Base-by-base conservation (phyloP, 495 filamentous ascomycete species). In the Annulohypoxylon stygium region DNA sequence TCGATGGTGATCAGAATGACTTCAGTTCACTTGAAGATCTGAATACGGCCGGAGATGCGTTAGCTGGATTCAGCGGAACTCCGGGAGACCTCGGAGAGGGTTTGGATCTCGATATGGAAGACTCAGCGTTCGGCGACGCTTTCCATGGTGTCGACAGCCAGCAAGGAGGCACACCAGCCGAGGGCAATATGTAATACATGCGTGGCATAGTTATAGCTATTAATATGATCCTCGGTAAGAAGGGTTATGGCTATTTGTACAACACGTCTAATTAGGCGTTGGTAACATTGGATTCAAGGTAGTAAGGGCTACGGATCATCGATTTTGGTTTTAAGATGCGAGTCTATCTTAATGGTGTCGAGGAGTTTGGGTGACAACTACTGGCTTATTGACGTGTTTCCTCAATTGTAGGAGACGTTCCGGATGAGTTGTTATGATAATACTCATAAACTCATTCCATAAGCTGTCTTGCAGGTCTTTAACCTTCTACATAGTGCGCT, bases 111-210 rank as follows among this genome's bases (percentile, higher is more conserved):
- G 78, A 83, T 51, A 82, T 88, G 83, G 86, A 88, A 66, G 86
- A 88, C 74, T 84, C 82, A 14, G 86, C 85, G 9, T 88, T 88
- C 73, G 87, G 86, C 1, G 85, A 88, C 45, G 87, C 87, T 12
- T 87, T 88, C 61, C 86, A 88, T 61, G 85, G 84, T 20, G 82
- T 87, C 2, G 80, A 80, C 18, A 61, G 74, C 25, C 77, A 79
- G 23, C 70, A 68, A 18, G 70, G 70, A 34, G 72, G 70, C 41
- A 79, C 75, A 16, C 77, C 77, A 10, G 73, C 71, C 8, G 75
- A 79, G 14, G 67, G 65, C 37, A 76, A 65, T 58, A 71, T 75
- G 55, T 78, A 77, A 62, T 4, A 2, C 30, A 54, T 20, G 50
- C 73, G 59, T 0, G 20, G 20, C 4, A 12, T 11, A n/a, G 9